These are phyloP conservation scores for Paramicrosporidium saccamoebae DNA, from an alignment of 371 early-diverging fungal species.

Conservation along the genomic window DNA sequence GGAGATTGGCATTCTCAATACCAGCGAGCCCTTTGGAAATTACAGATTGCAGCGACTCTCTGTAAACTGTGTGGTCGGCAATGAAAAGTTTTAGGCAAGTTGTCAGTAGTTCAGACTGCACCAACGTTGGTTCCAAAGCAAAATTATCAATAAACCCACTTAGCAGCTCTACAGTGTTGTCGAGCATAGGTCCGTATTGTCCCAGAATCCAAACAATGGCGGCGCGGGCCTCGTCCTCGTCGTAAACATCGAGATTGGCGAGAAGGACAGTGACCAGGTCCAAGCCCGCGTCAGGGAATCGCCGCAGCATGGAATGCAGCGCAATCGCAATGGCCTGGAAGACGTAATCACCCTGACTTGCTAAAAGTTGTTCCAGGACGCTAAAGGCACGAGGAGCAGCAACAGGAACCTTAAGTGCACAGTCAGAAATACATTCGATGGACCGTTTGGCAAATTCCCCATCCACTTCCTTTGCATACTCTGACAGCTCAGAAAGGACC, in stretches of 20 bases:
- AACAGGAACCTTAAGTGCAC: too few species aligned
- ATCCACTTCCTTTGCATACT: slow-evolving; percentile 83
- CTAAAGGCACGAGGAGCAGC: too few species aligned
- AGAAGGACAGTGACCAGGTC: too few species aligned
- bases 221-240: slow-evolving; percentile 79
- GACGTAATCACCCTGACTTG: too few species aligned
- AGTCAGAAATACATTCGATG: too few species aligned
- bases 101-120: slow-evolving; percentile 63
- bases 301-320: too few species aligned
- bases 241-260: slow-evolving; percentile 52
- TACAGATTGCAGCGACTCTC: slow-evolving; percentile 57
- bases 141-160: slow-evolving; percentile 43
- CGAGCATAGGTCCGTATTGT: slow-evolving; percentile 68
- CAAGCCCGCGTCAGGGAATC: too few species aligned
- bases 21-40: slow-evolving; percentile 71
- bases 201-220: slow-evolving; percentile 89
- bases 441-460: slow-evolving; percentile 78
- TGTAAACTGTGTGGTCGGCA: slow-evolving; percentile 49
- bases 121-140: slow-evolving; percentile 45
- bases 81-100: slow-evolving; percentile 80
- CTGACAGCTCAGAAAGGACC: slow-evolving; percentile 58
- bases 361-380: too few species aligned
- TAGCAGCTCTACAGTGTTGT: slow-evolving; percentile 49
- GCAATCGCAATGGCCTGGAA: too few species aligned
- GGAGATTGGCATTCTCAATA: slow-evolving; percentile 73